Conservation (phyloP, 2,329 filamentous ascomycete genomes). For the Aspergillus sp. region DNA sequence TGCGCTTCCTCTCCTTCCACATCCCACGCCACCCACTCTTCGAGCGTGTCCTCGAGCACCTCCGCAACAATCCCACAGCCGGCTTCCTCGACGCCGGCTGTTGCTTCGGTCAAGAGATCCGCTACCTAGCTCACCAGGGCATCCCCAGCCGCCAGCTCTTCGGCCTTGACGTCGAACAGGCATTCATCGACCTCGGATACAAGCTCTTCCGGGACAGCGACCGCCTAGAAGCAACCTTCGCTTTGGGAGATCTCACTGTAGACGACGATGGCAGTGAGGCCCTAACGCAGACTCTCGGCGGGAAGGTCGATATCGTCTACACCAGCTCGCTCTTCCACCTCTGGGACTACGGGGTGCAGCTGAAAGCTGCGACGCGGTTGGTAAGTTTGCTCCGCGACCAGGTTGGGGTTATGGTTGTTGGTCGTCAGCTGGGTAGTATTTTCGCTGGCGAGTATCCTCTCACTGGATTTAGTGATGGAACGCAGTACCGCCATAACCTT, state of each 20-base stretch:
- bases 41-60: conserved; percentile 6
- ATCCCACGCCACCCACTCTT: conserved; percentile 15
- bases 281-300: not conserved
- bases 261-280: conserved; percentile 25
- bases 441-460: conserved; percentile 14
- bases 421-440: conserved; percentile 17
- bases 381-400: conserved; percentile 15
- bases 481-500: conserved; percentile 19
- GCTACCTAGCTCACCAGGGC: conserved; percentile 16
- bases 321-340: conserved; percentile 20
- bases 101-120: conserved; percentile 21
- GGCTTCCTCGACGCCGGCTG: conserved; percentile 20
- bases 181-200: conserved; percentile 57
- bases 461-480: conserved; percentile 3
- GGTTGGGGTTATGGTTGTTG: conserved; percentile 14
- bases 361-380: conserved; percentile 13
- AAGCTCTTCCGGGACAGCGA: conserved; percentile 61
- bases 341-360: conserved; percentile 18
- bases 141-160: conserved; percentile 26
- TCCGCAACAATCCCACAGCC: conserved; percentile 10
- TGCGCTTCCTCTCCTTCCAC: conserved; percentile 21
- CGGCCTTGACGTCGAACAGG: conserved; percentile 49
- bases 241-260: conserved; percentile 36
- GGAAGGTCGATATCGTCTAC: conserved; percentile 17
- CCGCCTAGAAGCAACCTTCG: conserved; percentile 48